Evolutionary conservation across 805 yeast genomes (phyloP), one percentile per base, ranked within the genome.

Genomic region (Myxozyma lipomycoides): DNA sequence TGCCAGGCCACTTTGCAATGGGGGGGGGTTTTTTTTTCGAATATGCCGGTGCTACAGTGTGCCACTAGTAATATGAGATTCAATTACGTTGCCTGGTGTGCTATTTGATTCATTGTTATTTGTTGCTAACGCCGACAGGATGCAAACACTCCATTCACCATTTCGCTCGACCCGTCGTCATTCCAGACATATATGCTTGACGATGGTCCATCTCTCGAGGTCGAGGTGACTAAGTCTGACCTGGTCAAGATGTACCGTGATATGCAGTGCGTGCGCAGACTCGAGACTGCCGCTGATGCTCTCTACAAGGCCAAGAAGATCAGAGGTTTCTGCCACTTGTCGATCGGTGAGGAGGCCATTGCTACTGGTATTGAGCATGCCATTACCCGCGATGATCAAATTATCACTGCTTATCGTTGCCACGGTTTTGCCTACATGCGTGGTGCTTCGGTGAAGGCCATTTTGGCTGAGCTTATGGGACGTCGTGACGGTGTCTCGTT

Each of bases 251-350:
- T 93, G 96, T 93, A 90, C 81, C 86, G 88, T 75, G 95, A 91
- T 69, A 90, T 93, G 98, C 81, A 84, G 61, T 73, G 84, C 61
- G 82, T 91, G 30, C 72, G 75, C 79, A 86, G 98, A 74, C 83
- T 93, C 93, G 98, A 93, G 77, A 91, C 93, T 96, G 95, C 96
- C 38, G 82, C 98, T 56, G 98, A 93, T 70, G 98, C 97, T 28
- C 77, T 93, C 60, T 93, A 93, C 78, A 93, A 93, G 78, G 96
- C 98, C 65, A 93, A 93, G 78, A 89, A 91, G 76, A 90, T 93
- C 67, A 82, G 98, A 77, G 98, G 98, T 64, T 93, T 93, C 83
- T 93, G 98, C 75, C 98, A 93, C 73, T 81, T 93, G 76, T 86
- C 96, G 12, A 89, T 87, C 58, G 98, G 98, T 67, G 98, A 93